Base-by-base conservation (phyloP, 83 land plant genomes). In the Larix sibirica region DNA sequence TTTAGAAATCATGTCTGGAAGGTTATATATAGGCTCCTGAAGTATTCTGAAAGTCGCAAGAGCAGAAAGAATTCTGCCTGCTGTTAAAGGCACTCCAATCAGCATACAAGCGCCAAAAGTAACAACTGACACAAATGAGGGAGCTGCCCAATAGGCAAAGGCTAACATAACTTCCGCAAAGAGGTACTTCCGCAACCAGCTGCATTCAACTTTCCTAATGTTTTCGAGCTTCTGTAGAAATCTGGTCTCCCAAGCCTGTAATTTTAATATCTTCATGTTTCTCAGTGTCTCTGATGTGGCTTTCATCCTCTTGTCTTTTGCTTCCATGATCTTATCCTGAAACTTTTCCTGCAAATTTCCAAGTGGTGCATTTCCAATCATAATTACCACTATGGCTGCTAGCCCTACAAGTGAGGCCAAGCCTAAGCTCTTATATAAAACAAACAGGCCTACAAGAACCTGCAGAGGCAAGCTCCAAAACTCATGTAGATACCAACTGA, bases 241-340 rank as follows among this genome's bases (percentile, higher is more conserved):
- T 26, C 31, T 79, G 10, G 65, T 81, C 81, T 97, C 99, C 99
- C 99, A 97, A 4, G 98, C 91, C 67, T 95, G 98, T 81, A 97
- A 77, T 79, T 97, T 95, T 61, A 97, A 74, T 9, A 95, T 89
- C 66, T 92, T 90, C 98, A 97, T 97, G 87, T 84, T 89, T 82
- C 89, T 90, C 70, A 97, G 54, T 13, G 82, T 80, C 87, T 97
- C 99, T 47, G 97, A 81, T 50, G 97, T 94, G 16, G 94, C 93
- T 81, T 91, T 94, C 80, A 94, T 94, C 70, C 99, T 88, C 54
- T 86, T 79, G 62, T 97, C 99, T 84, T 95, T 97, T 6, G 99
- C 90, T 79, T 91, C 89, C 98, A 97, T 97, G 40, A 96, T 88
- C 81, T 85, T 82, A 6, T 87, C 87, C 58, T 96, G 99, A 68